Conservation (phyloP, 2,329 filamentous ascomycete species). For the Calonectria ilicicola region DNA sequence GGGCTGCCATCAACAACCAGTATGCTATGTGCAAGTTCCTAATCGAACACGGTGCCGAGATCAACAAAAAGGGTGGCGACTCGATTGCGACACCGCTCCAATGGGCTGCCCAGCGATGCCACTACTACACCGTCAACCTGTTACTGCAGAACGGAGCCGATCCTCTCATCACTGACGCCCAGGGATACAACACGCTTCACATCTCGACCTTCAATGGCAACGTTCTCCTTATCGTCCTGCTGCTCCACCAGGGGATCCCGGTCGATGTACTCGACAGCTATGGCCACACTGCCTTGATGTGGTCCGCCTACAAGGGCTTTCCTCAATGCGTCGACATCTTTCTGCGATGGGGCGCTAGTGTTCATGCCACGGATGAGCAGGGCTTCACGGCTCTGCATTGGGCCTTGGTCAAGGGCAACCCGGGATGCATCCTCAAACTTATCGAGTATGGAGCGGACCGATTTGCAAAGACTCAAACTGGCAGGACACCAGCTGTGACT, state of each 20-base stretch:
- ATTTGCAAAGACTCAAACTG: slow-evolving; percentile 88
- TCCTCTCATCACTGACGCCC: slow-evolving; percentile 89
- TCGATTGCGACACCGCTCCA: slow-evolving; percentile 93
- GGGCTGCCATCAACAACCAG: slow-evolving; percentile 99
- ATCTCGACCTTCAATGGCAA: slow-evolving; percentile 98
- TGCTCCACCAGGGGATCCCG: slow-evolving; percentile 94
- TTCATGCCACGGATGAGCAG: slow-evolving; percentile 89
- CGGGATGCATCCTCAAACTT: slow-evolving; percentile 90
- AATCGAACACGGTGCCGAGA: slow-evolving; percentile 84
- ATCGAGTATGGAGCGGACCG: slow-evolving; percentile 96
- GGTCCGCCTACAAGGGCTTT: slow-evolving; percentile 98
- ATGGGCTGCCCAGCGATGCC: slow-evolving; percentile 96
- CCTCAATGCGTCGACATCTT: slow-evolving; percentile 93
- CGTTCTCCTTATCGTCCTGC: slow-evolving; percentile 86
- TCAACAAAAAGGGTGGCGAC: slow-evolving; percentile 96
- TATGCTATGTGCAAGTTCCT: slow-evolving; percentile 97
- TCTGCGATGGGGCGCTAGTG: slow-evolving; percentile 93
- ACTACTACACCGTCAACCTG: slow-evolving; percentile 96
- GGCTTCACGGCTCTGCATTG: slow-evolving; percentile 96
- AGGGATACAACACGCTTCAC: slow-evolving; percentile 98
- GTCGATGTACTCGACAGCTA: slow-evolving; percentile 91
- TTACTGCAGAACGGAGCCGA: slow-evolving; percentile 93
- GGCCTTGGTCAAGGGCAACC: slow-evolving; percentile 93
- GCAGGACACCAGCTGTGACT: slow-evolving; percentile 89
- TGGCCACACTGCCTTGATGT: slow-evolving; percentile 96